A percentile compares a stretch with the other conserved stretches of the same genome.
Conservation (phyloP, 805 yeast species). For the Naumovozyma baii region DNA sequence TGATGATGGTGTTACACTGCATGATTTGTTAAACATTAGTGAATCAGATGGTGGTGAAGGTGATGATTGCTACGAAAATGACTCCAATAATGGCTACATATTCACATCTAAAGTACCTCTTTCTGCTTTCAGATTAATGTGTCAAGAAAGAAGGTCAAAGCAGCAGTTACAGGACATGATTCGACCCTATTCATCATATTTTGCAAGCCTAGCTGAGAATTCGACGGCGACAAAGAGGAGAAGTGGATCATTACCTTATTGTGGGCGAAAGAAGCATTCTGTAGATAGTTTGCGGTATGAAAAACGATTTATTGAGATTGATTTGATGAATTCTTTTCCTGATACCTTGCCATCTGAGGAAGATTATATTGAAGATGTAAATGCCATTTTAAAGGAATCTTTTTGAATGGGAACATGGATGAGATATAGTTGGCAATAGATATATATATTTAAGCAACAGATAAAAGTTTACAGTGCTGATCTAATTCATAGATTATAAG, state of each 20-base stretch:
- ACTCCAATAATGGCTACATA: too few relatives aligned
- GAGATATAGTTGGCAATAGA: too few relatives aligned
- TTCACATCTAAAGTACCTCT: too few relatives aligned
- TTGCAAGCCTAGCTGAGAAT: not conserved
- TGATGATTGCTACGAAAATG: too few relatives aligned
- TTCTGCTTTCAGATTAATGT: not conserved
- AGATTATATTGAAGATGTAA: not conserved
- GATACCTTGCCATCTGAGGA: not conserved
- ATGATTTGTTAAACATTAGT: slow-evolving; percentile 1
- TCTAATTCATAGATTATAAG: too few relatives aligned
- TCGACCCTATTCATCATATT: not conserved
- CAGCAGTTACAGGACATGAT: not conserved
- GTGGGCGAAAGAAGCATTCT: too few relatives aligned
- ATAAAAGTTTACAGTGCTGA: too few relatives aligned
- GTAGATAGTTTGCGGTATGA: not conserved
- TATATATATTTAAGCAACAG: too few relatives aligned
- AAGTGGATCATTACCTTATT: not conserved
- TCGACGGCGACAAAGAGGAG: not conserved
- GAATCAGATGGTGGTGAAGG: not conserved
- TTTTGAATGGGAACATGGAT: too few relatives aligned
- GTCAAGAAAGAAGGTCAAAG: not conserved
- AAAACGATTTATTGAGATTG: not conserved
- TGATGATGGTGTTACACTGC: slow-evolving; percentile 1
- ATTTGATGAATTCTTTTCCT: not conserved
- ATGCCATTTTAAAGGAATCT: not conserved